Evolutionary conservation across 176 grass and related monocot species (phyloP).

Genomic region (Carex littledalei): DNA sequence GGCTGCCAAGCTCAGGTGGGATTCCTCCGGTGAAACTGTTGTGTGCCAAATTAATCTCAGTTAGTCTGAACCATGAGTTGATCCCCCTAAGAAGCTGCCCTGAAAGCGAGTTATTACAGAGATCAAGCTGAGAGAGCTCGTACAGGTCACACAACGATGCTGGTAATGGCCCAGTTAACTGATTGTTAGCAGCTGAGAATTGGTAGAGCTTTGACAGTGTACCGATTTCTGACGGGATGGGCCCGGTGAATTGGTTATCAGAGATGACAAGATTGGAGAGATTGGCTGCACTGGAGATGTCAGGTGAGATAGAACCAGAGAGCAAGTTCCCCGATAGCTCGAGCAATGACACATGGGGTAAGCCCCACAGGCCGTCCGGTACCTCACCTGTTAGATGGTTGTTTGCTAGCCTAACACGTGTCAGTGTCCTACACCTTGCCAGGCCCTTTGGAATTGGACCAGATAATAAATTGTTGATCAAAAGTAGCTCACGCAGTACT

Average conservation of each 20-base stretch:
- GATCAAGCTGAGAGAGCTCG: conserved; percentile 32
- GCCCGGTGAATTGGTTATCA: conserved; percentile 57
- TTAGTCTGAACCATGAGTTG: conserved; percentile 30
- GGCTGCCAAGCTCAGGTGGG: conserved; percentile 51
- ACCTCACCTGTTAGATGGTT: conserved; percentile 58
- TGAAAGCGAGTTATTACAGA: conserved; percentile 65
- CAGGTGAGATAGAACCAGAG: conserved; percentile 47
- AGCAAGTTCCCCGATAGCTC: conserved; percentile 57
- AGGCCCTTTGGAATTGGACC: conserved; percentile 52
- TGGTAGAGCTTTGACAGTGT: conserved; percentile 27
- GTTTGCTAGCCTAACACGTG: conserved; percentile 47
- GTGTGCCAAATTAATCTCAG: conserved; percentile 40
- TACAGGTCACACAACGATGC: conserved; percentile 19
- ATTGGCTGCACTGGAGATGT: conserved; percentile 47
- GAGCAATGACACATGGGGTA: conserved; percentile 48
- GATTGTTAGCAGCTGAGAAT: conserved; percentile 50
- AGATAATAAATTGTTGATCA: conserved; percentile 57
- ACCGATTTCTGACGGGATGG: conserved; percentile 58
- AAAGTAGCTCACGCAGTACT: conserved; percentile 44
- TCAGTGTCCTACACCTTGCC: conserved; percentile 47
- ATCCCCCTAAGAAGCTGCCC: conserved; percentile 44
- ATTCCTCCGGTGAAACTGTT: conserved; percentile 55
- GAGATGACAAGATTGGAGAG: conserved; percentile 47
- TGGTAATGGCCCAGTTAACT: conserved; percentile 47
- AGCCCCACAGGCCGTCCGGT: conserved; percentile 49